Base-by-base conservation (phyloP, 768 basidiomycete species). In the Psilocybe cubensis region DNA sequence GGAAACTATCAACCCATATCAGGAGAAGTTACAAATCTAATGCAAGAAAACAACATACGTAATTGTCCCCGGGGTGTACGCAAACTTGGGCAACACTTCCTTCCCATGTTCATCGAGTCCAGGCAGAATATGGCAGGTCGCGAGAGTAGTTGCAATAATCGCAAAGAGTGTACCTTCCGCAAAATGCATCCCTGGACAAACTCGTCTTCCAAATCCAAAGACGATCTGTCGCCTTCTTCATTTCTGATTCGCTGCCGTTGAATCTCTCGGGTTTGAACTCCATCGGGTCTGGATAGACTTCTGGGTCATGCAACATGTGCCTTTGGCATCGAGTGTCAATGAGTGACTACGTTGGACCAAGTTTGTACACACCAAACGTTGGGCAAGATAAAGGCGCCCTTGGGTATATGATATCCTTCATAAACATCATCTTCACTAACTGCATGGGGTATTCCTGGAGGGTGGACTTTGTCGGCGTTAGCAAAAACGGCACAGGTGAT, bases 151-250 rank as follows among this genome's bases (percentile, higher is more conserved):
- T 3, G 70, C 61, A 1, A 72, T 63, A 11, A 61, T 55, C 3
- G 71, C 58, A 44, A 67, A 74, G 1, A 74, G 46, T 0, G 65
- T 64, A 9, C 62, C 63, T n/a, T 68, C 63, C 5, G 70, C 71
- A 29, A 76, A 65, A 52, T 71, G 67, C 11, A 62, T 60, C 12
- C 83, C 83, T 41, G 75, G 76, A 54, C 79, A 80, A 14, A 75
- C 65, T 2, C 78, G 74, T 14, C 81, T 72, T 24, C 75, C 75
- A 45, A 75, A 76, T 14, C 70, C 70, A 53, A 68, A 71, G 8
- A 47, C 60, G 49, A 20, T 64, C 58, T 11, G 57, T 61, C 6
- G 52, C 56, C 4, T 57, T 55, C 35, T 70, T 47, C 56, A 54
- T 47, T 9, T 48, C 58, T 7, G 28, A 71, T 49, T 78, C 72